Evolutionary conservation across 345 rosid species (phyloP).

Genomic region (Capsella bursapastoris): DNA sequence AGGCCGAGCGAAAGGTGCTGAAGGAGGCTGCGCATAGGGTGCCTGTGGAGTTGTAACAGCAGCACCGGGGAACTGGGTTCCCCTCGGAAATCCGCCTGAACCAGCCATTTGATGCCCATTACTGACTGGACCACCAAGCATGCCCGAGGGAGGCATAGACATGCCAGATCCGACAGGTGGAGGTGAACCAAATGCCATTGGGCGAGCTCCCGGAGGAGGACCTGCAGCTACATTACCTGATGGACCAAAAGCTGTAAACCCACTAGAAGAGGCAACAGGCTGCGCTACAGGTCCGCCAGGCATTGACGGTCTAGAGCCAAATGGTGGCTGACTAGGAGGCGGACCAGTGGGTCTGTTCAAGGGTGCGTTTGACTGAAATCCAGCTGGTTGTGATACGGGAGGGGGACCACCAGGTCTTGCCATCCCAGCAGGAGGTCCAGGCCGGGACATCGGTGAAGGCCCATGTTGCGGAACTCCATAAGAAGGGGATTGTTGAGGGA

Average conservation of each 20-base stretch:
- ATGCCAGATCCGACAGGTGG: constrained; percentile 49
- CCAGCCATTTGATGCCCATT: constrained; percentile 55
- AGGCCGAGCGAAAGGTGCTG: constrained; percentile 47
- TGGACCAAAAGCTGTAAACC: constrained; percentile 47
- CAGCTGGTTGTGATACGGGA: constrained; percentile 55
- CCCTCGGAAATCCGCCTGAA: constrained; percentile 48
- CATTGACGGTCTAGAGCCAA: constrained; percentile 64
- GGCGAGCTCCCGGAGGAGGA: constrained; percentile 56
- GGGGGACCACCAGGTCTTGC: constrained; percentile 72
- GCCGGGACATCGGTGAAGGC: constrained; percentile 57
- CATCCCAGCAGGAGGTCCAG: constrained; percentile 58
- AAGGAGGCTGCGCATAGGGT: constrained; percentile 57
- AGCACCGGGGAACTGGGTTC: constrained; percentile 50
- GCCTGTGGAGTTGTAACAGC: constrained; percentile 52
- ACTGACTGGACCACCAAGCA: constrained; percentile 49
- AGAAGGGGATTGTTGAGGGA: constrained; percentile 56
- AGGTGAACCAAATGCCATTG: constrained; percentile 53
- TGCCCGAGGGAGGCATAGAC: constrained; percentile 47
- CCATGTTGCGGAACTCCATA: constrained; percentile 65
- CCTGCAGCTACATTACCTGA: constrained; percentile 45
- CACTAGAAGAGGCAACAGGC: constrained; percentile 41
- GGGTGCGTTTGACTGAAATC: constrained; percentile 42
- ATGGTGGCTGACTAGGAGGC: constrained; percentile 59
- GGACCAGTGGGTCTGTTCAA: constrained; percentile 68
- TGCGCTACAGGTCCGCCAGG: constrained; percentile 42